Percentiles rank a stretch among this genome's conserved stretches.
Evolutionary conservation across 495 filamentous ascomycete species (phyloP).

Genomic region (Mytilinidion resinicola): DNA sequence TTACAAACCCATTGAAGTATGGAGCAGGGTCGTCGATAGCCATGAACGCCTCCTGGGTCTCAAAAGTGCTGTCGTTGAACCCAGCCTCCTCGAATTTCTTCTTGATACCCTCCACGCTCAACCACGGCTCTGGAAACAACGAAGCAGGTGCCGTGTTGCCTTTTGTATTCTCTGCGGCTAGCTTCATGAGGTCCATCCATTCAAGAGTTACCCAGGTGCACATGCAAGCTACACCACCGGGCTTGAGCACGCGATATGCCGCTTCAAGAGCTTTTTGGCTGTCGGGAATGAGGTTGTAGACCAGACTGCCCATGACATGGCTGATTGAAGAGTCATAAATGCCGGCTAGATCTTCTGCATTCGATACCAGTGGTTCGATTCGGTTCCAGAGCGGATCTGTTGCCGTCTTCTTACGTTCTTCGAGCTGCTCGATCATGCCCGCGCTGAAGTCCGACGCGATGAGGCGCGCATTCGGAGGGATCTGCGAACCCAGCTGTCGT

Average conservation of each 20-base stretch:
- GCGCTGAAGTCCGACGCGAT: neutral
- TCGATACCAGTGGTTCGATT: neutral
- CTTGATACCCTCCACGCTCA: neutral
- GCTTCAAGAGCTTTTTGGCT: neutral
- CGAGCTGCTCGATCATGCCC: neutral
- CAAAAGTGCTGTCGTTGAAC: neutral
- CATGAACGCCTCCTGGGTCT: neutral
- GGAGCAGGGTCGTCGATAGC: neutral
- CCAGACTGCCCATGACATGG: constrained; percentile 2
- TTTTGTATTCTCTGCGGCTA: neutral
- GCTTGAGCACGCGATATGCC: neutral
- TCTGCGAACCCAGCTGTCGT: neutral
- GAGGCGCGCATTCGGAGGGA: neutral
- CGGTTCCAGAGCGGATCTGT: neutral
- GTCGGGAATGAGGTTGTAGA: neutral
- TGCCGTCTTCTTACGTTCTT: neutral
- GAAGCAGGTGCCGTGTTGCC: neutral
- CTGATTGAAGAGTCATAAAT: neutral
- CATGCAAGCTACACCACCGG: neutral
- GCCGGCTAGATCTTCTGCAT: neutral
- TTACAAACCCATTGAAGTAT: neutral
- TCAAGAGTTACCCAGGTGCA: neutral
- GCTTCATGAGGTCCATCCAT: neutral
- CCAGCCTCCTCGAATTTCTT: neutral
- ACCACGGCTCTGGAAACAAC: neutral